Evolutionary conservation across 768 basidiomycete genomes (phyloP).

Genomic region (Tricholoma hemisulphureum): DNA sequence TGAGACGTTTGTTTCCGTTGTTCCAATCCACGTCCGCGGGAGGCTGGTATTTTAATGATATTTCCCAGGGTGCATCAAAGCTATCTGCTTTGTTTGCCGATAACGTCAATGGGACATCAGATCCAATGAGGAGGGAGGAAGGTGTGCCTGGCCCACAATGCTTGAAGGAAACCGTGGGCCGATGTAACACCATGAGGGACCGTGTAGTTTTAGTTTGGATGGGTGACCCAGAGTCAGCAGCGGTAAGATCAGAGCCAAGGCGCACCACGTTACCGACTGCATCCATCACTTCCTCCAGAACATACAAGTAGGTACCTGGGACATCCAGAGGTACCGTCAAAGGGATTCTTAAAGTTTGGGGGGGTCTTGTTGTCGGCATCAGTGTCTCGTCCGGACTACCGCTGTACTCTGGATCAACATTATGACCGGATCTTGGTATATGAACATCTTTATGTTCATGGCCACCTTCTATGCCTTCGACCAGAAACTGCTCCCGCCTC

Average conservation of each 20-base stretch:
- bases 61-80: conserved; percentile 68
- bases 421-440: conserved; percentile 2
- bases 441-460: conserved; percentile 28
- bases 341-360: conserved; percentile 67
- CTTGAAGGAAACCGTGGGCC: conserved; percentile 70
- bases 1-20: conserved; percentile 39
- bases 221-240: conserved; percentile 20
- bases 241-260: conserved; percentile 34
- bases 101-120: conserved; percentile 57
- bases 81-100: conserved; percentile 51
- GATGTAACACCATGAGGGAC: conserved; percentile 67
- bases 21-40: conserved; percentile 33
- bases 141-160: conserved; percentile 72
- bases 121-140: conserved; percentile 67
- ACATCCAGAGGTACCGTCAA: conserved; percentile 60
- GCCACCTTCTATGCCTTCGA: conserved; percentile 79
- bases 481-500: conserved; percentile 66
- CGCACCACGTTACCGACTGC: conserved; percentile 74
- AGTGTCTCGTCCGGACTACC: conserved; percentile 5
- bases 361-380: conserved; percentile 21
- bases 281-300: conserved; percentile 81
- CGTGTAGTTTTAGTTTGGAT: conserved; percentile 50
- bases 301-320: conserved; percentile 68
- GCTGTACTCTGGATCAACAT: conserved; percentile 7
- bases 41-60: conserved; percentile 64